Conservation (phyloP, 2,329 filamentous ascomycete species). For the Fusarium nanum region DNA sequence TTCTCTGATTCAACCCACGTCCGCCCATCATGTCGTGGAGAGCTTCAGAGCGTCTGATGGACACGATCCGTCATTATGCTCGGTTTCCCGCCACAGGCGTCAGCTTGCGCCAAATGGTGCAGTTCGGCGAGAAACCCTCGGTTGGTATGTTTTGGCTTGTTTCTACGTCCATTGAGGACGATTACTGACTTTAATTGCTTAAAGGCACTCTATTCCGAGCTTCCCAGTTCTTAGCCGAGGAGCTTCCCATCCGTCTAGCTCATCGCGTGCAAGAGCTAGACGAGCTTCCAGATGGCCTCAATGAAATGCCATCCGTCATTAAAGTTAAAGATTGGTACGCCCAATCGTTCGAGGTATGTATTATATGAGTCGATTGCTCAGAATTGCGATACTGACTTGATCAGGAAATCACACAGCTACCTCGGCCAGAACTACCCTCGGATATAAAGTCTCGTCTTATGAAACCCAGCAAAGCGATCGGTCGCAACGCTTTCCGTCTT, state of each 20-base stretch:
- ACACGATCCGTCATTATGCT: slow-evolving; percentile 96
- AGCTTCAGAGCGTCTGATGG: slow-evolving; percentile 89
- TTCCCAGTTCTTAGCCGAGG: slow-evolving; percentile 97
- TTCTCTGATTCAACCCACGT: slow-evolving; percentile 23
- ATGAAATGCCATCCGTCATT: slow-evolving; percentile 96
- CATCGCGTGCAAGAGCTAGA: slow-evolving; percentile 96
- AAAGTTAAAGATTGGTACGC: slow-evolving; percentile 98
- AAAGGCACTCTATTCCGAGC: slow-evolving; percentile 94
- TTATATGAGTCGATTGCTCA: background rate
- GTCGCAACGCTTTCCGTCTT: slow-evolving; percentile 73
- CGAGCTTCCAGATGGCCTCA: slow-evolving; percentile 92
- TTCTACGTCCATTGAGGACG: slow-evolving; percentile 79
- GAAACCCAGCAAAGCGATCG: slow-evolving; percentile 67
- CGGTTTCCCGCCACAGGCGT: slow-evolving; percentile 96
- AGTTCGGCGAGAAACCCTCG: slow-evolving; percentile 95
- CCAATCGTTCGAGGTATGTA: slow-evolving; percentile 92
- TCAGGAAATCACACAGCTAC: slow-evolving; percentile 90
- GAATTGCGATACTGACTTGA: slow-evolving; percentile 19
- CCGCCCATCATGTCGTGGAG: slow-evolving; percentile 85
- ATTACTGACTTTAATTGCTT: slow-evolving; percentile 19
- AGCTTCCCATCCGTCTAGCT: slow-evolving; percentile 94
- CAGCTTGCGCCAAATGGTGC: slow-evolving; percentile 98
- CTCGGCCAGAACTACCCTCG: slow-evolving; percentile 78
- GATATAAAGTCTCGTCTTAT: slow-evolving; percentile 85
- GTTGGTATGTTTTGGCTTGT: slow-evolving; percentile 83